Evolutionary conservation across 2,329 filamentous ascomycete genomes (phyloP).

Genomic region (Epichloe elymi): DNA sequence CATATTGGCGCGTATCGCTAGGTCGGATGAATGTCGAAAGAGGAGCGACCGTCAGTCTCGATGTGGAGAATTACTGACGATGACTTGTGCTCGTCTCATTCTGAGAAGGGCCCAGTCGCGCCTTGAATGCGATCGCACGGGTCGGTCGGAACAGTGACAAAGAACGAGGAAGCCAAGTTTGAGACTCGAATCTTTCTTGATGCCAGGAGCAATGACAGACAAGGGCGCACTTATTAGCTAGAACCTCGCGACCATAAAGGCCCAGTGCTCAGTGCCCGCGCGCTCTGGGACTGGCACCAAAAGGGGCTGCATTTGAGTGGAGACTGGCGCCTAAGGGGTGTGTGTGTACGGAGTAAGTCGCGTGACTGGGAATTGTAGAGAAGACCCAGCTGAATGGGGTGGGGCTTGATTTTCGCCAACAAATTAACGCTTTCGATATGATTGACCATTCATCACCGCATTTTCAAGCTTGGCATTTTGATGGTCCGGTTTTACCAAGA

Average conservation of each 20-base stretch:
- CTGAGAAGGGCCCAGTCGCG: neutral
- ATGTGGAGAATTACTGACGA: neutral
- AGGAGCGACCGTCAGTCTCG: neutral
- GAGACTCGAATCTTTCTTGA: too few relatives aligned
- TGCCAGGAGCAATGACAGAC: too few relatives aligned
- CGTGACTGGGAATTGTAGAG: neutral
- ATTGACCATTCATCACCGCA: neutral
- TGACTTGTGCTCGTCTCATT: neutral
- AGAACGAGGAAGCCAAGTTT: too few relatives aligned
- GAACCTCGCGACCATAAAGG: too few relatives aligned
- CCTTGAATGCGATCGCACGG: neutral
- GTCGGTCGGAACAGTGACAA: neutral
- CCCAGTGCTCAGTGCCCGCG: too few relatives aligned
- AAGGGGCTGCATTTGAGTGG: too few relatives aligned
- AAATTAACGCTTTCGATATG: too few relatives aligned
- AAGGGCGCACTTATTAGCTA: too few relatives aligned
- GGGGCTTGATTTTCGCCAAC: neutral
- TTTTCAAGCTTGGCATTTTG: neutral
- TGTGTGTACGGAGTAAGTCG: neutral
- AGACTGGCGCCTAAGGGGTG: neutral
- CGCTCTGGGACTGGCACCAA: too few relatives aligned
- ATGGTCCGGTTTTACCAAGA: neutral
- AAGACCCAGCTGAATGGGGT: neutral
- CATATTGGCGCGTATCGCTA: conserved; percentile 1
- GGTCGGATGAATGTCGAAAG: too few relatives aligned